phyloP scores from a whole-genome alignment of 805 yeast species.

The Phaffomyces opuntiae region DNA sequence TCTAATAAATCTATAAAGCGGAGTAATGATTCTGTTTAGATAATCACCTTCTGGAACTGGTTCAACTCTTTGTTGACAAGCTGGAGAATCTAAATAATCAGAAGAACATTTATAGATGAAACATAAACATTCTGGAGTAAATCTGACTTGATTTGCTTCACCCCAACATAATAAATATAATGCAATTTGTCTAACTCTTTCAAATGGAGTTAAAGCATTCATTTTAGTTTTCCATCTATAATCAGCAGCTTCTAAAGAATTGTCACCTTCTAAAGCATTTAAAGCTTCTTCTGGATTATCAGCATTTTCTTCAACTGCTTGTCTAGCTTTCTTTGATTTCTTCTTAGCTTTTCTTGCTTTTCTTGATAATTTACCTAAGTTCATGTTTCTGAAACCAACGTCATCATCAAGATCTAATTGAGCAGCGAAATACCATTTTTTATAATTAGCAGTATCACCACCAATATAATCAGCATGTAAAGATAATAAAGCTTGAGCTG shows the following conservation, averaged over 20 bases:
- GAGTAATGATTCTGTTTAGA: constrained; percentile 87
- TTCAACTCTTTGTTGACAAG: constrained; percentile 81
- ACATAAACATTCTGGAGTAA: constrained; percentile 84
- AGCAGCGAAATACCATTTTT: constrained; percentile 85
- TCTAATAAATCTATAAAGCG: constrained; percentile 74
- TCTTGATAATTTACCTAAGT: constrained; percentile 65
- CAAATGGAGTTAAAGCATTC: constrained; percentile 67
- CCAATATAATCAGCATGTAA: constrained; percentile 86
- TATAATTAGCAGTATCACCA: constrained; percentile 79
- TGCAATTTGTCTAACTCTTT: constrained; percentile 73
- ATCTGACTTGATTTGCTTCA: constrained; percentile 91
- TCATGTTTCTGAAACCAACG: constrained; percentile 78
- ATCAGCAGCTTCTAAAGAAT: constrained; percentile 76
- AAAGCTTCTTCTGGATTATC: constrained; percentile 53
- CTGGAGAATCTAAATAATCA: constrained; percentile 83
- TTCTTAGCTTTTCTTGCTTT: constrained; percentile 78
- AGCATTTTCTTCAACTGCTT: constrained; percentile 61
- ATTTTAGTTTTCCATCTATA: constrained; percentile 78
- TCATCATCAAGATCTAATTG: constrained; percentile 82
- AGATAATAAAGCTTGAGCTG: constrained; percentile 76
- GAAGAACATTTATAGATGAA: constrained; percentile 92
- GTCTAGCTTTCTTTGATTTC: constrained; percentile 70
- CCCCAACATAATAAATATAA: constrained; percentile 78
- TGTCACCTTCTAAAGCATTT: constrained; percentile 72
- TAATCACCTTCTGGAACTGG: constrained; percentile 86